Percentiles rank a stretch among this genome's conserved stretches.
Evolutionary conservation across 768 basidiomycete genomes (phyloP).

Genomic region (Phanerochaete sordida): DNA sequence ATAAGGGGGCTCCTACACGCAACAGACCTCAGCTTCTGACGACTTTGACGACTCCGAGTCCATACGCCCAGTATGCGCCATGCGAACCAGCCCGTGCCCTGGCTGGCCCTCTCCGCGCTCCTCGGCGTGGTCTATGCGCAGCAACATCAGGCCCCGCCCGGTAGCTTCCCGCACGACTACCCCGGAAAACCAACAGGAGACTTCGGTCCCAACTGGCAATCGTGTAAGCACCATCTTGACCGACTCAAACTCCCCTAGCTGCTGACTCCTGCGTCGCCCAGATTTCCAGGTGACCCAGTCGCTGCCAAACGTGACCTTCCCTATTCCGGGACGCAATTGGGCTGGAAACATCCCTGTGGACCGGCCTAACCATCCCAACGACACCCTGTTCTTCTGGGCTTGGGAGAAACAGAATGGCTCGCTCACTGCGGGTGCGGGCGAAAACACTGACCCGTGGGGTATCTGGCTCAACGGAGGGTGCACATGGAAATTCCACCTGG

Average conservation of each 20-base stretch:
- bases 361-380: slow-evolving; percentile 30
- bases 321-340: slow-evolving; percentile 29
- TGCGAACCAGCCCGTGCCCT: not conserved
- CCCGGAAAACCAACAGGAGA: slow-evolving; percentile 36
- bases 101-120: not conserved
- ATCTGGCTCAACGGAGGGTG: slow-evolving; percentile 38
- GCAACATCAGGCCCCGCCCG: not conserved
- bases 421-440: slow-evolving; percentile 24
- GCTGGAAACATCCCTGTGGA: slow-evolving; percentile 34
- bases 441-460: slow-evolving; percentile 31
- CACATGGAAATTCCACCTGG: not conserved
- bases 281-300: slow-evolving; percentile 34
- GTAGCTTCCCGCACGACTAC: slow-evolving; percentile 37
- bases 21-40: too few species aligned
- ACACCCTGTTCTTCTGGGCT: slow-evolving; percentile 39
- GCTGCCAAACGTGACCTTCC: slow-evolving; percentile 32
- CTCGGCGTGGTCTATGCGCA: not conserved
- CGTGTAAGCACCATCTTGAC: slow-evolving; percentile 20
- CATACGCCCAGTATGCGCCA: not conserved
- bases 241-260: not conserved
- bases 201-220: slow-evolving; percentile 31
- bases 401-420: slow-evolving; percentile 35
- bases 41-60: too few species aligned
- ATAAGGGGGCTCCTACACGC: too few species aligned
- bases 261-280: slow-evolving; percentile 8